These are phyloP conservation scores for Hypomyces rosellus DNA, from an alignment of 2,329 filamentous ascomycete species.

Conservation along the genomic window DNA sequence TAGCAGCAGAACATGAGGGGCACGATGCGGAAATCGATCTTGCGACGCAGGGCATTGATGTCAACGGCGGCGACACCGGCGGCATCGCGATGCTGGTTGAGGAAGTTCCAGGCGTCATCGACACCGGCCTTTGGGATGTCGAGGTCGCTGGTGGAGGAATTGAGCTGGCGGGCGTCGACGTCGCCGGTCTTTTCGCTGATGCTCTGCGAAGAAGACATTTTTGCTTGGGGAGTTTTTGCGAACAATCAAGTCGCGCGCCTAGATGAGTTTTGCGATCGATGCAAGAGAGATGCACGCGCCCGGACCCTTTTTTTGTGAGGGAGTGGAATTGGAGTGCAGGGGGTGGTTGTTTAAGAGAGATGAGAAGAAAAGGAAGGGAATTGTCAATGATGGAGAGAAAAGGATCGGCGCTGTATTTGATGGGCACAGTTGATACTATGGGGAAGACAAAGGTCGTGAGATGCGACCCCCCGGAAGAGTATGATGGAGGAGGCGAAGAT, in stretches of 20 bases:
- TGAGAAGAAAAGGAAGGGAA: too few species aligned
- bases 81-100: constrained; percentile 35
- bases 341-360: too few species aligned
- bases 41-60: constrained; percentile 42
- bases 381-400: too few species aligned
- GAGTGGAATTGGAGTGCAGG: too few species aligned
- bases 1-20: constrained; percentile 58
- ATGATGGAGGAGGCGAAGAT: too few species aligned
- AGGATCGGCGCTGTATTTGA: too few species aligned
- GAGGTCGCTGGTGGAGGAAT: constrained; percentile 18
- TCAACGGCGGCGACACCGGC: constrained; percentile 30
- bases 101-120: constrained; percentile 41
- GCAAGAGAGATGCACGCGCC: too few species aligned
- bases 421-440: too few species aligned
- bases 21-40: constrained; percentile 53
- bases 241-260: neutral
- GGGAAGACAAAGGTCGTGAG: too few species aligned
- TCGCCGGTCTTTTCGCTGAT: constrained; percentile 19
- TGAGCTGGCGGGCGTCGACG: constrained; percentile 14
- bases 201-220: constrained; percentile 19
- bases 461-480: too few species aligned
- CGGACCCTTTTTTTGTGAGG: too few species aligned
- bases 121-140: constrained; percentile 19
- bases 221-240: neutral
- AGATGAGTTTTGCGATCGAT: too few species aligned